phyloP scores from a whole-genome alignment of 495 filamentous ascomycete genomes.

The Neurospora sp. region DNA sequence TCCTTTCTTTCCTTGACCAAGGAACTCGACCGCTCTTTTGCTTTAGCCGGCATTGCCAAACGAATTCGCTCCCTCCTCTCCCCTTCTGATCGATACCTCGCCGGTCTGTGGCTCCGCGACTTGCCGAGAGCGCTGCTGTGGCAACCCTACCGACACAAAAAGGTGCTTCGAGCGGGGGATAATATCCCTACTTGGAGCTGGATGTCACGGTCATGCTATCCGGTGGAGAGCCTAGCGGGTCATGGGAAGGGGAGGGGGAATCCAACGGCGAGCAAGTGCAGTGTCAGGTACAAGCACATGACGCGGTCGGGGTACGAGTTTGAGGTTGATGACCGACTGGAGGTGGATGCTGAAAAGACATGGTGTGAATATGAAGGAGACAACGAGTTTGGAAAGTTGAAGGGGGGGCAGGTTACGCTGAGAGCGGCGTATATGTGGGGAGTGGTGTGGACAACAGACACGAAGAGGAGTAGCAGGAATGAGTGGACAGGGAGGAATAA shows the following conservation, averaged over 20 bases:
- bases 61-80: background rate
- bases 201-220: slow-evolving; percentile 6
- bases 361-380: slow-evolving; percentile 6
- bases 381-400: slow-evolving; percentile 1
- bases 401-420: slow-evolving; percentile 2
- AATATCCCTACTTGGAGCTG: slow-evolving; percentile 6
- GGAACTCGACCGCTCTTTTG: slow-evolving; percentile 8
- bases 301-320: slow-evolving; percentile 1
- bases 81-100: background rate
- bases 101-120: slow-evolving; percentile 6
- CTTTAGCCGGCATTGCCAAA: slow-evolving; percentile 9
- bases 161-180: background rate
- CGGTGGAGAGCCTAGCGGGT: background rate
- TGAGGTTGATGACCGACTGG: background rate
- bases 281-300: slow-evolving; percentile 6
- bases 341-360: slow-evolving; percentile 1
- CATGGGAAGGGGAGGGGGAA: background rate
- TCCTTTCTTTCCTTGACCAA: slow-evolving; percentile 8
- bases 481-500: slow-evolving; percentile 3
- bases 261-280: background rate
- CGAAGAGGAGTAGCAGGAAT: background rate
- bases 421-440: slow-evolving; percentile 1
- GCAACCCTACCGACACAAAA: slow-evolving; percentile 6
- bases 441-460: background rate
- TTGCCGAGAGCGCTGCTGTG: slow-evolving; percentile 8